Percentiles rank a stretch among this genome's conserved stretches.
Conservation (phyloP, 2,329 filamentous ascomycete genomes). For the Chaetomium globosum region DNA sequence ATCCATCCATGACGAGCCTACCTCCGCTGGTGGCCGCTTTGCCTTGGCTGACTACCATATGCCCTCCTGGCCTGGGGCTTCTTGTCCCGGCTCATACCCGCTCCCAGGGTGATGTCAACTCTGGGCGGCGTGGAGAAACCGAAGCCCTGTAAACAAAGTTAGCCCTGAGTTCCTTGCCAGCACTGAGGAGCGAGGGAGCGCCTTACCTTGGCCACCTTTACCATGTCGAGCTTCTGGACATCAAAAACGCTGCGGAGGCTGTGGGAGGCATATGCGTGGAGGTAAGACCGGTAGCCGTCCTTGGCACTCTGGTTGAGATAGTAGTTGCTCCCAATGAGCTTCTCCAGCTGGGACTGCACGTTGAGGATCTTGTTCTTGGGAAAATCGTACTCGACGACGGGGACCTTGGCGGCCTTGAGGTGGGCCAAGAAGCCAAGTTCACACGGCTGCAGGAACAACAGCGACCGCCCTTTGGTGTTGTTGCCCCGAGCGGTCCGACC, state of each 20-base stretch:
- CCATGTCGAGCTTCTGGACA: slow-evolving; percentile 77
- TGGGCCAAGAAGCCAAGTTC: slow-evolving; percentile 92
- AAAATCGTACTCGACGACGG: slow-evolving; percentile 95
- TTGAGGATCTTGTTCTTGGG: slow-evolving; percentile 89
- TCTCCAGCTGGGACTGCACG: slow-evolving; percentile 88
- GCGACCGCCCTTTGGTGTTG: slow-evolving; percentile 79
- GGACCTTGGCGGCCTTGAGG: slow-evolving; percentile 87
- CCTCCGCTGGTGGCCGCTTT: slow-evolving; percentile 24
- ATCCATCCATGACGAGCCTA: background rate
- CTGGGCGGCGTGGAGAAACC: slow-evolving; percentile 76
- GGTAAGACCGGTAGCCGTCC: slow-evolving; percentile 82
- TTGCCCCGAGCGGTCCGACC: slow-evolving; percentile 88
- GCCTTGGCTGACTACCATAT: slow-evolving; percentile 70
- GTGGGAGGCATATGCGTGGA: slow-evolving; percentile 92
- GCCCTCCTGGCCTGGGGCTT: slow-evolving; percentile 65
- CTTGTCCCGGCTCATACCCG: slow-evolving; percentile 74
- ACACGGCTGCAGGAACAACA: slow-evolving; percentile 90
- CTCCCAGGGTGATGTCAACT: slow-evolving; percentile 76
- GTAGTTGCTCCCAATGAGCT: slow-evolving; percentile 92
- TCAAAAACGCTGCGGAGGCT: slow-evolving; percentile 81
- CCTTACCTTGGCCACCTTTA: slow-evolving; percentile 71
- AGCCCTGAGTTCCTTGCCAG: background rate
- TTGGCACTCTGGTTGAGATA: slow-evolving; percentile 88
- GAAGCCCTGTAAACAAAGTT: slow-evolving; percentile 56
- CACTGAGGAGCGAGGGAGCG: background rate